A percentile compares a stretch with the other conserved stretches of the same genome.
phyloP scores from a whole-genome alignment of 2,329 filamentous ascomycete species.

The Aplosporella prunicola region DNA sequence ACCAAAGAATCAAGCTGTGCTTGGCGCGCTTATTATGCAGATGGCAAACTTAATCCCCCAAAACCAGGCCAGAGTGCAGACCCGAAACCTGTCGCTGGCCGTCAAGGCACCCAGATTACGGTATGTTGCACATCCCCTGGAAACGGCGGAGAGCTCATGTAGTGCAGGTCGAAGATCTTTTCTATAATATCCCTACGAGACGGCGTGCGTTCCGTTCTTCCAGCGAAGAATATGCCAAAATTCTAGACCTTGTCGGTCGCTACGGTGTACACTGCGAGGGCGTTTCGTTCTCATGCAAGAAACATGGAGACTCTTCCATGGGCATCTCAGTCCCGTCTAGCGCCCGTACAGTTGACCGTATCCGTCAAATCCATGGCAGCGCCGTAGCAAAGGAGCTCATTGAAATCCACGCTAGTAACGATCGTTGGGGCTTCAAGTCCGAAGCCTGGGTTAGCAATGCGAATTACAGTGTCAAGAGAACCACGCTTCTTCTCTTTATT shows the following conservation, averaged over 20 bases:
- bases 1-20: slow-evolving; percentile 80
- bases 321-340: slow-evolving; percentile 69
- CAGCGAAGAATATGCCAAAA: slow-evolving; percentile 95
- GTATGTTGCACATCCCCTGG: slow-evolving; percentile 32
- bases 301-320: slow-evolving; percentile 77
- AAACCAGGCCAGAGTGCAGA: slow-evolving; percentile 83
- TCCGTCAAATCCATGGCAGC: slow-evolving; percentile 81
- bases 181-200: slow-evolving; percentile 89
- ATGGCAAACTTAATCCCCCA: slow-evolving; percentile 68
- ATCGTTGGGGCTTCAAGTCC: slow-evolving; percentile 75
- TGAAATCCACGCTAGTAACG: slow-evolving; percentile 60
- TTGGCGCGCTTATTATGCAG: slow-evolving; percentile 80
- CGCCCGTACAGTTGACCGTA: slow-evolving; percentile 68
- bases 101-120: slow-evolving; percentile 86
- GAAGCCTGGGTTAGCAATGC: slow-evolving; percentile 80
- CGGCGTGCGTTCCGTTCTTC: slow-evolving; percentile 82
- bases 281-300: slow-evolving; percentile 96
- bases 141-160: slow-evolving; percentile 11
- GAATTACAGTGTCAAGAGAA: slow-evolving; percentile 89
- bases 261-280: slow-evolving; percentile 86
- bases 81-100: slow-evolving; percentile 78
- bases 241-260: slow-evolving; percentile 84
- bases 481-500: slow-evolving; percentile 82
- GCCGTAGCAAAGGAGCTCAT: slow-evolving; percentile 82
- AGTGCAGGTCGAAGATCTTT: slow-evolving; percentile 72